Evolutionary conservation across 1,284 basidiomycete genomes (phyloP).

Genomic region (Vanrija humicola): DNA sequence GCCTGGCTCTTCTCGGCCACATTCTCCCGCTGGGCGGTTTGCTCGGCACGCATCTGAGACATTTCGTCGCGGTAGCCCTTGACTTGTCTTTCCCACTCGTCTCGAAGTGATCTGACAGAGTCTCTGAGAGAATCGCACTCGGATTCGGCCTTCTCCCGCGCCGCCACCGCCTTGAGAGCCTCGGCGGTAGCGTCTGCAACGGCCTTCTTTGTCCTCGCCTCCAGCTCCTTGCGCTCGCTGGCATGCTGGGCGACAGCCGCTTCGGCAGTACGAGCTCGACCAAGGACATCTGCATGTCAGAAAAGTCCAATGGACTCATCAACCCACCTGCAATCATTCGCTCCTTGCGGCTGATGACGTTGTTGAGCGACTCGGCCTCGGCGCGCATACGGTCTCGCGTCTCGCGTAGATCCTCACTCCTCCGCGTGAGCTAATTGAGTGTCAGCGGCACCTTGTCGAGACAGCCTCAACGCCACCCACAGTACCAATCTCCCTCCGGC

Average conservation of each 20-base stretch:
- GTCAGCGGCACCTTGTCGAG: background rate
- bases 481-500: conserved; percentile 32
- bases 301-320: background rate
- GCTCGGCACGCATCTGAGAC: conserved; percentile 23
- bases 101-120: conserved; percentile 36
- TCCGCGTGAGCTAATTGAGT: conserved; percentile 36
- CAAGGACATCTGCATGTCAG: conserved; percentile 35
- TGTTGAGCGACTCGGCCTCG: conserved; percentile 43
- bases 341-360: conserved; percentile 44
- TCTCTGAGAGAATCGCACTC: conserved; percentile 39
- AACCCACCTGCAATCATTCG: conserved; percentile 38
- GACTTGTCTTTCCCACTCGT: conserved; percentile 43
- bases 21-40: conserved; percentile 31
- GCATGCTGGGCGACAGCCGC: conserved; percentile 25
- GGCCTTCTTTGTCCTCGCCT: conserved; percentile 35
- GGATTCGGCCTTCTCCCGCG: conserved; percentile 34
- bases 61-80: conserved; percentile 33
- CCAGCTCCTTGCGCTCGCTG: conserved; percentile 36
- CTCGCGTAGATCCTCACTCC: conserved; percentile 46
- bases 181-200: conserved; percentile 35
- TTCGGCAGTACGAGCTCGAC: conserved; percentile 44
- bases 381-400: conserved; percentile 43
- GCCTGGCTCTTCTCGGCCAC: conserved; percentile 30
- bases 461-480: conserved; percentile 20
- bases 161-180: conserved; percentile 29